Conservation (phyloP, 2,329 filamentous ascomycete genomes). For the Fusarium pseudograminearum region DNA sequence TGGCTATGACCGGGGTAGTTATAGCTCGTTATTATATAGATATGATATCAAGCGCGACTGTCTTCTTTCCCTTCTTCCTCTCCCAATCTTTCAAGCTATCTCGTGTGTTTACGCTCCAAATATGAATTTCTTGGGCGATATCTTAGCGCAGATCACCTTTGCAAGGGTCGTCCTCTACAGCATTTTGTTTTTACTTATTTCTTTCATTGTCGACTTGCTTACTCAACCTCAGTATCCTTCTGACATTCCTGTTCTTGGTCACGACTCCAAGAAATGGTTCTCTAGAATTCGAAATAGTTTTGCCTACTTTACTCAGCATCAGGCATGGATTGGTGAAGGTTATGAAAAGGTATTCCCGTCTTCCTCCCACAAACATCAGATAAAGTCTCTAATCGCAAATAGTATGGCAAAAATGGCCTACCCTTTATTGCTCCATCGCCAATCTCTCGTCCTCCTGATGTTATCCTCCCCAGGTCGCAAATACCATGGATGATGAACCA, state of each 20-base stretch:
- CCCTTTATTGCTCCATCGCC: slow-evolving; percentile 59
- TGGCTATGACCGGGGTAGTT: neutral
- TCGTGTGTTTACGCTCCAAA: neutral
- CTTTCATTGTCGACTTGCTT: slow-evolving; percentile 56
- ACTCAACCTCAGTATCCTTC: slow-evolving; percentile 56
- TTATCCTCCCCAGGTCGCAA: slow-evolving; percentile 59
- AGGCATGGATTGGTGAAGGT: slow-evolving; percentile 57
- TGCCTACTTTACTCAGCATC: slow-evolving; percentile 54
- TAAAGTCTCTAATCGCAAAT: neutral
- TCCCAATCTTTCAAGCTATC: neutral
- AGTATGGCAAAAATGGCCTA: slow-evolving; percentile 57
- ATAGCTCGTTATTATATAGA: neutral
- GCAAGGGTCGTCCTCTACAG: slow-evolving; percentile 47
- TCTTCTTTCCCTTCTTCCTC: neutral
- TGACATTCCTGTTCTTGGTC: slow-evolving; percentile 57
- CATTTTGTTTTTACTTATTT: slow-evolving; percentile 52
- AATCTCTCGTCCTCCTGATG: slow-evolving; percentile 56
- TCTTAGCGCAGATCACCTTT: slow-evolving; percentile 50
- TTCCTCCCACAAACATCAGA: neutral
- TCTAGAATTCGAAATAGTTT: slow-evolving; percentile 56
- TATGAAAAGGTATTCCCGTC: slow-evolving; percentile 54
- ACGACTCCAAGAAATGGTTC: slow-evolving; percentile 50
- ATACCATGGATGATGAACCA: slow-evolving; percentile 61
- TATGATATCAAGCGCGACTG: neutral
- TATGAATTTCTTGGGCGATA: slow-evolving; percentile 22